phyloP scores from a whole-genome alignment of 1,139 yeast species.

The Meyerozyma athensensis region DNA sequence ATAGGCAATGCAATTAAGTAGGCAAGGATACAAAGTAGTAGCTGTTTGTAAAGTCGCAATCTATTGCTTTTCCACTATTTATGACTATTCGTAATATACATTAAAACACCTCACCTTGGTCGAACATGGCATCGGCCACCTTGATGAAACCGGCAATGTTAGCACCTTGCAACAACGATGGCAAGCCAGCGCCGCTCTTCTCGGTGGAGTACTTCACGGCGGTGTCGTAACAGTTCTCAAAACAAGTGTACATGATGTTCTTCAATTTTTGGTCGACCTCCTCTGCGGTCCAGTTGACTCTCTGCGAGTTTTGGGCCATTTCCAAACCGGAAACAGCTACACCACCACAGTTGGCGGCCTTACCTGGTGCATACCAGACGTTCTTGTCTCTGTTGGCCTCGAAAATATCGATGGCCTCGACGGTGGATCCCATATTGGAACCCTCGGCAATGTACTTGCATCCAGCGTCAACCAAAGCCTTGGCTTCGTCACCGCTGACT shows the following conservation, averaged over 20 bases:
- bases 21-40: no score
- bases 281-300: constrained; percentile 82
- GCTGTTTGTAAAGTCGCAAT: no score
- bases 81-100: neutral
- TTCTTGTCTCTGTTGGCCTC: constrained; percentile 75
- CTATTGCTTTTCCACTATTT: no score
- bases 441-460: constrained; percentile 96
- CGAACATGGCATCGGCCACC: constrained; percentile 98
- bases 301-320: constrained; percentile 99
- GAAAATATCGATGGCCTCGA: constrained; percentile 91
- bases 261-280: constrained; percentile 85
- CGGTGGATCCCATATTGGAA: constrained; percentile 98
- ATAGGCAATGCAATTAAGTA: no score
- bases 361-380: constrained; percentile 99
- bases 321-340: constrained; percentile 98
- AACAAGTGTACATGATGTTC: constrained; percentile 89
- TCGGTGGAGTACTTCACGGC: constrained; percentile 78
- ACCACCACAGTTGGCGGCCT: constrained; percentile 99
- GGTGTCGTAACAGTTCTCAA: constrained; percentile 86
- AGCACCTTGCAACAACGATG: constrained; percentile 97
- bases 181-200: constrained; percentile 53
- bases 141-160: constrained; percentile 98
- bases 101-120: constrained; percentile 87
- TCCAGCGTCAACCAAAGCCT: constrained; percentile 88
- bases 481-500: constrained; percentile 95